These are phyloP conservation scores for Talaromyces amestolkiae DNA, from an alignment of 2,329 filamentous ascomycete genomes.

Conservation along the genomic window DNA sequence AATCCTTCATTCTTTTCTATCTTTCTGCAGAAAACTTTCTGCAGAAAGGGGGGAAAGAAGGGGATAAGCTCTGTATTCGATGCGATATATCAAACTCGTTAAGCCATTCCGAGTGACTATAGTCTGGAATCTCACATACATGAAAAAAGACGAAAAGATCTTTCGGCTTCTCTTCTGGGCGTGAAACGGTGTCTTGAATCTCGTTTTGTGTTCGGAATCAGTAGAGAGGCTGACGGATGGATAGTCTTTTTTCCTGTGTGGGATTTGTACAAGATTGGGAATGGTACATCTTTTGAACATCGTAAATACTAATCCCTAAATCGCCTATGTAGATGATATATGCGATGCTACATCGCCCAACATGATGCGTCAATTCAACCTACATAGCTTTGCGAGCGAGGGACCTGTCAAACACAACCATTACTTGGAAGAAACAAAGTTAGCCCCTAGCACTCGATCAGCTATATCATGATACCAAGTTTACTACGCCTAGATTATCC, in stretches of 20 bases:
- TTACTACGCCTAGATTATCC: too few species aligned
- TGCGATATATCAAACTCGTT: constrained; percentile 44
- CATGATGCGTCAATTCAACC: too few species aligned
- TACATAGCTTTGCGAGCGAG: too few species aligned
- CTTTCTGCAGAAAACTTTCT: constrained; percentile 10
- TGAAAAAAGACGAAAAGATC: neutral
- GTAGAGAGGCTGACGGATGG: neutral
- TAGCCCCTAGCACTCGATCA: too few species aligned
- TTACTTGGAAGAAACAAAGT: too few species aligned
- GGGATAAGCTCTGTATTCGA: constrained; percentile 53
- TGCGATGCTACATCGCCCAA: neutral
- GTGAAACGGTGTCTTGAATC: neutral
- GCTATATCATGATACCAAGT: too few species aligned
- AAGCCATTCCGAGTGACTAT: neutral
- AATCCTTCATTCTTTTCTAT: constrained; percentile 33
- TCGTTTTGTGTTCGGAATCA: neutral
- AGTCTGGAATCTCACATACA: neutral
- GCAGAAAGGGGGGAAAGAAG: constrained; percentile 8
- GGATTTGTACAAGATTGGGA: neutral
- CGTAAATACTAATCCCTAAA: neutral
- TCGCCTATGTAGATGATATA: neutral
- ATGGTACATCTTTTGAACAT: neutral
- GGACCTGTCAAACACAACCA: too few species aligned
- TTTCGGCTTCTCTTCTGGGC: neutral
- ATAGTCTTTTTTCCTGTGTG: neutral